phyloP scores from a whole-genome alignment of 352 stramenopile species.

The Sclerospora graminicola region DNA sequence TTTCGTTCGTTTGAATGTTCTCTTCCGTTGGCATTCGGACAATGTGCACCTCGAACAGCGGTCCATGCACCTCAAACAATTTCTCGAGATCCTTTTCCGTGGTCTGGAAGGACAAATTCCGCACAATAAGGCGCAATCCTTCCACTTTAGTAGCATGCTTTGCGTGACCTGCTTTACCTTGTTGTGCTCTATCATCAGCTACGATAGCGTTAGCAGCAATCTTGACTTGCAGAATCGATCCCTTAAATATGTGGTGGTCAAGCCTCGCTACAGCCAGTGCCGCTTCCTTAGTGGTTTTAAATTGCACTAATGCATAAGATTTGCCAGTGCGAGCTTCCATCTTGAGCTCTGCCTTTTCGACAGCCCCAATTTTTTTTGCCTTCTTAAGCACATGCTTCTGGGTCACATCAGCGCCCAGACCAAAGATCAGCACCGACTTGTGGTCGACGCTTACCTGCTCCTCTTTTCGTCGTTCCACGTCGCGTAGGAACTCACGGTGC shows the following conservation, averaged over 20 bases:
- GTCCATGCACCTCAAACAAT: slow-evolving; percentile 51
- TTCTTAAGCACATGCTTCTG: slow-evolving; percentile 79
- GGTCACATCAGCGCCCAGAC: slow-evolving; percentile 50
- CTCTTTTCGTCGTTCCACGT: slow-evolving; percentile 60
- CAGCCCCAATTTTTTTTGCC: slow-evolving; percentile 55
- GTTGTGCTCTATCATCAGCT: slow-evolving; percentile 11
- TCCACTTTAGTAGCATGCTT: slow-evolving; percentile 31
- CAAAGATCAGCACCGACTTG: slow-evolving; percentile 72
- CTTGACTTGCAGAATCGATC: slow-evolving; percentile 53
- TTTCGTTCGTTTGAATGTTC: slow-evolving; percentile 15
- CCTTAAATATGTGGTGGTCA: slow-evolving; percentile 81
- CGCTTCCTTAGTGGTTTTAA: slow-evolving; percentile 43
- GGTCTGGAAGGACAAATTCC: slow-evolving; percentile 76
- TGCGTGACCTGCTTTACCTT: slow-evolving; percentile 13
- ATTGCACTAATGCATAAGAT: slow-evolving; percentile 56
- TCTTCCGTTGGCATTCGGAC: slow-evolving; percentile 68
- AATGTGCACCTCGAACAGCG: slow-evolving; percentile 58
- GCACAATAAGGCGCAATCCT: slow-evolving; percentile 69
- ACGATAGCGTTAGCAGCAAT: slow-evolving; percentile 25
- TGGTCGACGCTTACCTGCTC: slow-evolving; percentile 32
- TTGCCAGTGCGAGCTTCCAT: slow-evolving; percentile 42
- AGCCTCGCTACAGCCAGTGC: slow-evolving; percentile 51
- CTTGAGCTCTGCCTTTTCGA: slow-evolving; percentile 50
- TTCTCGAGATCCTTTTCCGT: slow-evolving; percentile 63
- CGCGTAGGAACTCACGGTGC: slow-evolving; percentile 65